phyloP scores from a whole-genome alignment of 441 rosid genomes.

The Pelargonium exstipulatum region DNA sequence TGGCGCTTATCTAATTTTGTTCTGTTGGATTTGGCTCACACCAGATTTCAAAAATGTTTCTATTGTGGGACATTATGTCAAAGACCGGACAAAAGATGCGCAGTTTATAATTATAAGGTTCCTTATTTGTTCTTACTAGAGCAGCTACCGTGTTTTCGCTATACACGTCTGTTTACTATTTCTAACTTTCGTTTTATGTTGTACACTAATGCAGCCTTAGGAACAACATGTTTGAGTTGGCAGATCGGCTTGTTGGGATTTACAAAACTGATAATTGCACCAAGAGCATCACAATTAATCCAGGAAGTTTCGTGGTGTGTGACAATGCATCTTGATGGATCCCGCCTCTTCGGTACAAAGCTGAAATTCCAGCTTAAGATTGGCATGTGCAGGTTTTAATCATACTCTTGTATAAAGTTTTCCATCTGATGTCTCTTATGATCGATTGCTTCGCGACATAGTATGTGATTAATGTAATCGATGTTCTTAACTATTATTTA shows the following conservation, averaged over 20 bases:
- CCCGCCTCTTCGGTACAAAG: background rate
- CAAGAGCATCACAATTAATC: slow-evolving; percentile 86
- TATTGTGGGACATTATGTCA: slow-evolving; percentile 93
- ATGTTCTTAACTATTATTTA: background rate
- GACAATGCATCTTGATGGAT: slow-evolving; percentile 40
- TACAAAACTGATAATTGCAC: slow-evolving; percentile 97
- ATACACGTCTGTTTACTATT: background rate
- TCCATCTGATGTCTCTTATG: background rate
- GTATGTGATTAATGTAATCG: background rate
- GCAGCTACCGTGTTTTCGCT: no score
- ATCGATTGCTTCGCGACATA: background rate
- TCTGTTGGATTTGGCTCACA: background rate
- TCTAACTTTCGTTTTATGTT: background rate
- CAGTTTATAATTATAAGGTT: slow-evolving; percentile 93
- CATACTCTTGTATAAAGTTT: background rate
- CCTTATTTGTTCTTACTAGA: background rate
- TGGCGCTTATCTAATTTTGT: background rate
- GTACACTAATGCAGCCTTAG: slow-evolving; percentile 56
- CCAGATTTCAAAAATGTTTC: slow-evolving; percentile 96
- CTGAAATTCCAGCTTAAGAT: background rate
- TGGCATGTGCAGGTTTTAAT: background rate
- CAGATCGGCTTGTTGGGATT: slow-evolving; percentile 95
- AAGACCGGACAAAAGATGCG: slow-evolving; percentile 91
- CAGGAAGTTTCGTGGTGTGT: slow-evolving; percentile 68
- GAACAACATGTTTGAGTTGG: slow-evolving; percentile 99